Evolutionary conservation across 140 eudicot species (phyloP).

Genomic region (Stevia rebaudiana): DNA sequence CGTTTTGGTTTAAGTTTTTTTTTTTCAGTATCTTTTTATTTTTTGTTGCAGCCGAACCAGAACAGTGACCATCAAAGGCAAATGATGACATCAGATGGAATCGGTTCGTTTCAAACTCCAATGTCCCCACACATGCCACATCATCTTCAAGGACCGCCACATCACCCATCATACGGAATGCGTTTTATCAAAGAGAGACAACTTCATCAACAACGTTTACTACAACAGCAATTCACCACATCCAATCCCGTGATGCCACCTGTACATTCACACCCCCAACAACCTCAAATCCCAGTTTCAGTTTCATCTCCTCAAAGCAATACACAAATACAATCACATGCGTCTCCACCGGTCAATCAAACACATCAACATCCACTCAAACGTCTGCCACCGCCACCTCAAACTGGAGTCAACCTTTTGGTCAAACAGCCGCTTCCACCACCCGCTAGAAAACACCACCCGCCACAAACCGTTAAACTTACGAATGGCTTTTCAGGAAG

Average conservation of each 20-base stretch:
- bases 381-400: slow-evolving; percentile 42
- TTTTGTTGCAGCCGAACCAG: slow-evolving; percentile 32
- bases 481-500: slow-evolving; percentile 33
- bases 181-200: slow-evolving; percentile 74
- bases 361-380: slow-evolving; percentile 36
- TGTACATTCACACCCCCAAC: slow-evolving; percentile 41
- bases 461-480: slow-evolving; percentile 54
- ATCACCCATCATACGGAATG: slow-evolving; percentile 61
- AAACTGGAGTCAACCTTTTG: slow-evolving; percentile 42
- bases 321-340: slow-evolving; percentile 48
- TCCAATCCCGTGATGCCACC: slow-evolving; percentile 54
- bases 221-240: slow-evolving; percentile 52
- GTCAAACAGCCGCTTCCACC: slow-evolving; percentile 57
- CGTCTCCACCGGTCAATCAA: slow-evolving; percentile 47
- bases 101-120: slow-evolving; percentile 44
- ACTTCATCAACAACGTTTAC: slow-evolving; percentile 56
- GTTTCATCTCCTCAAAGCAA: slow-evolving; percentile 63
- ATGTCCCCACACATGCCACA: slow-evolving; percentile 55
- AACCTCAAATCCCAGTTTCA: slow-evolving; percentile 37
- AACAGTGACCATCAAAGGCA: slow-evolving; percentile 28
- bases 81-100: slow-evolving; percentile 42
- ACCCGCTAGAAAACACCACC: slow-evolving; percentile 63
- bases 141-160: slow-evolving; percentile 51
- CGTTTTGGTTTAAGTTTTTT: not conserved
- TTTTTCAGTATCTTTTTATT: not conserved